A percentile compares a stretch with the other conserved stretches of the same genome.
phyloP scores from a whole-genome alignment of 1,284 basidiomycete species.

The Leucoagaricus sp. region DNA sequence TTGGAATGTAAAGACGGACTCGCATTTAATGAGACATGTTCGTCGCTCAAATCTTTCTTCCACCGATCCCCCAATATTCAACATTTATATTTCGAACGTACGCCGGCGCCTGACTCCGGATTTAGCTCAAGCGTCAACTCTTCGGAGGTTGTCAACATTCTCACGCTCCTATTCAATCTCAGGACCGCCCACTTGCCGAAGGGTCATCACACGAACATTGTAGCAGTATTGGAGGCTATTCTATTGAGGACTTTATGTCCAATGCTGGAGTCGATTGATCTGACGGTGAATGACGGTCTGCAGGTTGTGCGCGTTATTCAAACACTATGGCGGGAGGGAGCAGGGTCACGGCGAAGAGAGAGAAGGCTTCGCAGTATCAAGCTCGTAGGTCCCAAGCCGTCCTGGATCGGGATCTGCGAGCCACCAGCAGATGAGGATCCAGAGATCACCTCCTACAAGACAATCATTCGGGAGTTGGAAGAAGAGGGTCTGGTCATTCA shows the following conservation, averaged over 20 bases:
- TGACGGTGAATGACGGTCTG: constrained; percentile 10
- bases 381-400: constrained; percentile 9
- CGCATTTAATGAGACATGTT: constrained; percentile 8
- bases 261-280: constrained; percentile 1
- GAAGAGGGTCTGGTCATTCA: constrained; percentile 1
- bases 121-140: constrained; percentile 10
- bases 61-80: constrained; percentile 7
- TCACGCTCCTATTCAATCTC: constrained; percentile 9
- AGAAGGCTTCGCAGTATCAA: background rate
- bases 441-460: background rate
- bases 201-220: constrained; percentile 12
- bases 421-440: constrained; percentile 8
- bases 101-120: background rate
- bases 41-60: constrained; percentile 12
- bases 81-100: constrained; percentile 9
- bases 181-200: constrained; percentile 4
- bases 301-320: constrained; percentile 8
- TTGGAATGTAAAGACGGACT: constrained; percentile 3
- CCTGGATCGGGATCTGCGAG: constrained; percentile 11
- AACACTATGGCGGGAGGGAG: constrained; percentile 2
- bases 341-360: background rate
- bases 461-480: constrained; percentile 1
- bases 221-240: constrained; percentile 4
- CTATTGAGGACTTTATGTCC: constrained; percentile 4
- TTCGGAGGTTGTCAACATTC: constrained; percentile 8